Conservation (phyloP, 2,329 filamentous ascomycete species). For the Aspergillus bombycis region DNA sequence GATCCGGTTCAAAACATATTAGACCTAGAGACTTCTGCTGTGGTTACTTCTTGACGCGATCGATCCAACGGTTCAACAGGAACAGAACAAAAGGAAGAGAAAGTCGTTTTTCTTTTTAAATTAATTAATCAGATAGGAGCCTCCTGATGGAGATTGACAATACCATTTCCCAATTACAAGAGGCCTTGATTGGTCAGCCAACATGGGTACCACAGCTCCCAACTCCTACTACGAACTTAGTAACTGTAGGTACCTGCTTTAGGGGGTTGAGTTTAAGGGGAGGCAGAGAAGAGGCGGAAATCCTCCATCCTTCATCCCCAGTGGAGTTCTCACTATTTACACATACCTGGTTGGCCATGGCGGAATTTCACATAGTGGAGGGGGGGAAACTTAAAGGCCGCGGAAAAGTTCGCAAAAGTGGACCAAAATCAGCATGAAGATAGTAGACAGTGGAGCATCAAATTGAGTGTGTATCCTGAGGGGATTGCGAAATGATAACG, state of each 20-base stretch:
- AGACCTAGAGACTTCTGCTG: background rate
- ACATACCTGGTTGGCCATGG: background rate
- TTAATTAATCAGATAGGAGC: slow-evolving; percentile 1
- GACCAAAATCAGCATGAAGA: background rate
- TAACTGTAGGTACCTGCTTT: slow-evolving; percentile 2
- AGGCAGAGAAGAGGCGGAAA: background rate
- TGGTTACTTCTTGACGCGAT: background rate
- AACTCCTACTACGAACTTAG: background rate
- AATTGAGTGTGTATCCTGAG: background rate
- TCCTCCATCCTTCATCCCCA: background rate
- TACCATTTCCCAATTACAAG: background rate
- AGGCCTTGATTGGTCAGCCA: background rate
- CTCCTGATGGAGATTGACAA: background rate
- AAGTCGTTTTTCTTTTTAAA: background rate
- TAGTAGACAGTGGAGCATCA: background rate
- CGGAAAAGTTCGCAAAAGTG: background rate
- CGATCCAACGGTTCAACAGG: background rate
- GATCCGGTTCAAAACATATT: background rate
- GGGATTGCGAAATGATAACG: background rate
- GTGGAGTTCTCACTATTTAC: background rate
- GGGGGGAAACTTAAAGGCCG: background rate
- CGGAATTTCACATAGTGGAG: background rate
- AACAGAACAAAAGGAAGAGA: background rate
- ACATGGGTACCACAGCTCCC: background rate
- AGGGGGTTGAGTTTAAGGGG: slow-evolving; percentile 1